Evolutionary conservation across 2,329 filamentous ascomycete species (phyloP), one percentile per base, ranked within the genome.

Genomic region (Ascochyta koolunga): DNA sequence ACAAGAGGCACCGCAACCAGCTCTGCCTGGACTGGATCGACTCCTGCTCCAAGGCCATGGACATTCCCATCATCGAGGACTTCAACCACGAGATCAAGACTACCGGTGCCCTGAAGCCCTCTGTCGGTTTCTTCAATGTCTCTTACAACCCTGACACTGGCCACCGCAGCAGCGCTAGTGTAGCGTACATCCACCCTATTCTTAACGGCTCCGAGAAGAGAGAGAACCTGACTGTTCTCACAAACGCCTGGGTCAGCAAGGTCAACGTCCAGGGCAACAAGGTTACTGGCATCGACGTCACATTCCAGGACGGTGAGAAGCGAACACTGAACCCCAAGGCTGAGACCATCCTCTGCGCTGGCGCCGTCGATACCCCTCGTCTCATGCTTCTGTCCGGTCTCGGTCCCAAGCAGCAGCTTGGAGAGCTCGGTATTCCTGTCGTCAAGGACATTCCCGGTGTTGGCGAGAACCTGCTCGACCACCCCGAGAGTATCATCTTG

Each of bases 141-240:
- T 88, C 90, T 32, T 96, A 96, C 79, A 96, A 96, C 79, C 92
- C 92, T 2, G 91, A 96, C 68, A 88, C 91, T 68, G 90, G 91
- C 69, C 85, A 86, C 66, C 86, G 92, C 59, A 93, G 89, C 79
- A 93, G 89, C 71, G 91, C 92, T 55, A 92, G 89, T 54, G 91
- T 96, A 19, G 92, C 92, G 16, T 96, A 96, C 78, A 93, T 96
- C 69, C 92, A 96, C 77, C 92, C 92, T 31, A 92, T 96, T 68
- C 83, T 96, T 46, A 86, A 89, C 35, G 91, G 90, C 35, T 88
- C 92, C 41, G 91, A 96, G 81, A 85, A 87, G 73, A 83, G 90
- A 51, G 86, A 90, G 13, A 96, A 96, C 78, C 77, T 96, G 72
- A 95, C 90, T 32, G 82, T 96, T 56, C 81, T 96, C 55, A 96